Evolutionary conservation across 1,284 basidiomycete genomes (phyloP), one percentile per base, ranked within the genome.

Genomic region (Rhodotorula mucilaginosa): DNA sequence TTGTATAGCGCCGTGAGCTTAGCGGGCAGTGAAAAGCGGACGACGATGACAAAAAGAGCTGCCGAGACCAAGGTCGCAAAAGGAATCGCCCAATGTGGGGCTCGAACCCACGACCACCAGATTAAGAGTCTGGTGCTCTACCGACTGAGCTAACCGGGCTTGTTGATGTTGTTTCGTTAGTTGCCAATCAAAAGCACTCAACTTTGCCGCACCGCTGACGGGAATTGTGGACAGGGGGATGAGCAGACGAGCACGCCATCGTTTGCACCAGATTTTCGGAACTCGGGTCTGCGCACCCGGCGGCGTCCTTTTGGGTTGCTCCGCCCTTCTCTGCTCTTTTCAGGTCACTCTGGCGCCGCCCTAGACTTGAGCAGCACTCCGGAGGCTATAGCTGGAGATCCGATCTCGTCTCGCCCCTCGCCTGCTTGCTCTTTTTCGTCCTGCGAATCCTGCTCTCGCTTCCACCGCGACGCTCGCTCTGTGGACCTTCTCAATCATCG

Each of bases 51-150:
- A 34, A 34, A 34, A 34, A 34, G 34, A 34, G 6, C 6, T 34
- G 5, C 5, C 26, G 26, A 26, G 26, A 56, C 18, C 13, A 1
- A 34, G 5, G 34, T 34, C 34, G 34, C 26, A 58, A 51, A 47
- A 26, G 21, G 49, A 46, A 15, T 19, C 70, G 74, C 74, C 74
- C 74, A 70, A 76, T 74, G 74, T 70, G 74, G 74, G 74, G 74
- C 74, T 76, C 74, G 74, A 76, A 76, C 74, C 74, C 74, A 70
- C 74, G 74, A 76, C 74, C 56, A 58, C 56, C 64, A 65, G 64
- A 65, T 65, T 58, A 65, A 65, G 64, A 65, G 64, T 65, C 64
- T 65, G 64, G 56, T 65, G 64, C 64, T 65, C 64, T 65, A n/a
- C 64, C 64, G 64, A 65, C 64, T 65, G 64, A 65, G 64, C 64